Evolutionary conservation across 768 basidiomycete species (phyloP), one percentile per base, ranked within the genome.

Genomic region (Steccherinum ochraceum): DNA sequence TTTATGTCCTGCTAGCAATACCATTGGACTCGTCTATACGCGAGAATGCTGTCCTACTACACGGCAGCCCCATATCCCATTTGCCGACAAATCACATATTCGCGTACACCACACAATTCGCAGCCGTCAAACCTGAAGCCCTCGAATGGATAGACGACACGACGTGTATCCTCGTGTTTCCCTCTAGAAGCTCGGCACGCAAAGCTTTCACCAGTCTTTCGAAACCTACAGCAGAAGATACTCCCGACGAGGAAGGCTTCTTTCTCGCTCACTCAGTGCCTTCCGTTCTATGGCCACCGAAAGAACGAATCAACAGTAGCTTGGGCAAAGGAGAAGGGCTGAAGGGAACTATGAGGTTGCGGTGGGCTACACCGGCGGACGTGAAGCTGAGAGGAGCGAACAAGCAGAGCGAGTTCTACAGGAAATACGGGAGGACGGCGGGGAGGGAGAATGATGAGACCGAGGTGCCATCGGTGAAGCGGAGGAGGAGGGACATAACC

Each of bases 71-170:
- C 0, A 87, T 93, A 51, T 73, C 83, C 3, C 78, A 83, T 58
- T 76, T 93, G 7, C 80, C 87, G 20, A 93, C 90, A 2, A 72
- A 79, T 2, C 78, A 85, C 35, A 74, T 93, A 48, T 92, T 92
- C 61, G 89, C 84, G 0, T 93, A 92, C 58, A 83, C 83, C 25
- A 85, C 81, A 1, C 84, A 91, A 57, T 89, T 87, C 59, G 84
- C 86, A 44, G 74, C 81, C 0, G n/a, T n/a, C n/a, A 72, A 77
- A 18, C 89, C 89, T 0, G 75, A 89, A 55, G 89, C 77, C 5
- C 69, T 93, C 5, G 90, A 93, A 69, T 93, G 90, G 90, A 76
- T 93, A 18, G 82, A 90, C 64, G 90, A 93, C 67, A 83, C 72
- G 20, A 89, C 86, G 21, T 91, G 88, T 58, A 76, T 93, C 3